Evolutionary conservation across 139 green algal species (phyloP).

Genomic region (Helicosporidium sp.): DNA sequence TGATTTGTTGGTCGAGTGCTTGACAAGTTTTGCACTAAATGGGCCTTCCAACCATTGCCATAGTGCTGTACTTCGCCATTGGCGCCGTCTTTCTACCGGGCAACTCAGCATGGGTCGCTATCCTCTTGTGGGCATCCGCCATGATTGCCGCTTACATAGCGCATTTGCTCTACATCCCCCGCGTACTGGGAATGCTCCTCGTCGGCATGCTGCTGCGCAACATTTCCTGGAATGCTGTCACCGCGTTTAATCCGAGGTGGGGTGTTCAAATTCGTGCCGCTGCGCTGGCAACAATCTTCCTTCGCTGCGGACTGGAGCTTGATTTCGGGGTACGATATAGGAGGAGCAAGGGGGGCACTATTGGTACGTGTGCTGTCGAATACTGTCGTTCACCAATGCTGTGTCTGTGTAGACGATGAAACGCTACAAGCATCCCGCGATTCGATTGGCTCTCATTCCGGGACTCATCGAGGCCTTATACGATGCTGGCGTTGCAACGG

Average conservation of each 20-base stretch:
- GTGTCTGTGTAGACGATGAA: constrained; percentile 5
- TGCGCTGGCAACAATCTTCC: constrained; percentile 60
- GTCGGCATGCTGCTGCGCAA: constrained; percentile 44
- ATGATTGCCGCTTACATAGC: constrained; percentile 13
- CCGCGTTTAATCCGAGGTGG: constrained; percentile 35
- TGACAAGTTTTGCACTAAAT: background rate
- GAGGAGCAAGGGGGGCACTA: background rate
- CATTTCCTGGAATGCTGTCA: constrained; percentile 26
- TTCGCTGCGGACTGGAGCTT: constrained; percentile 60
- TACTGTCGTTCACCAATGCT: background rate
- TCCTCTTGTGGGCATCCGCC: constrained; percentile 14
- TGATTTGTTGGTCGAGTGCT: too few species aligned
- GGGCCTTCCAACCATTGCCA: background rate
- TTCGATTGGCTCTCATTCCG: constrained; percentile 13
- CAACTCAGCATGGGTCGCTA: constrained; percentile 8
- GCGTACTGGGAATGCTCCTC: constrained; percentile 50
- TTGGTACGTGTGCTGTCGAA: background rate
- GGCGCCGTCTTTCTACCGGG: constrained; percentile 17
- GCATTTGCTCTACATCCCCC: constrained; percentile 28
- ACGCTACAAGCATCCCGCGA: constrained; percentile 15
- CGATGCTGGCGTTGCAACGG: constrained; percentile 26
- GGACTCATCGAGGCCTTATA: constrained; percentile 41
- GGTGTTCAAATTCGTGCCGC: constrained; percentile 36
- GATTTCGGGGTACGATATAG: constrained; percentile 29
- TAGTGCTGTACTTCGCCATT: constrained; percentile 18